Percentiles rank a stretch among this genome's conserved stretches.
Evolutionary conservation across 805 yeast genomes (phyloP).

Genomic region (Nakazawaea ernobii): DNA sequence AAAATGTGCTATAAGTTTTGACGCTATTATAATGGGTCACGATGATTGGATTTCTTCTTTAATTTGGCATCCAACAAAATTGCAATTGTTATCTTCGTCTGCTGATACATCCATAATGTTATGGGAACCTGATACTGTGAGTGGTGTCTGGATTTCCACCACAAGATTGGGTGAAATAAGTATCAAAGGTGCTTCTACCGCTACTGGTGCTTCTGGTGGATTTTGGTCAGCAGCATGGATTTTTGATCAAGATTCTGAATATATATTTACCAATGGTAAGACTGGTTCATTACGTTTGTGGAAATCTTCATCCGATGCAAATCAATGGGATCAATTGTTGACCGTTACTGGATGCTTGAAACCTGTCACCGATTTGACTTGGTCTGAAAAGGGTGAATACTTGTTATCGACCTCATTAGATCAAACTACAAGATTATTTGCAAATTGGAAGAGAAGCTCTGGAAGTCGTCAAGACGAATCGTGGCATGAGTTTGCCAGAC

Average conservation of each 20-base stretch:
- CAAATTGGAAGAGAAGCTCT: slow-evolving; percentile 46
- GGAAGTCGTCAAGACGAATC: slow-evolving; percentile 22
- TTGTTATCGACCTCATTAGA: slow-evolving; percentile 78
- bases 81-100: slow-evolving; percentile 72
- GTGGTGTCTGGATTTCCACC: slow-evolving; percentile 87
- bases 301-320: slow-evolving; percentile 30
- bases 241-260: slow-evolving; percentile 31
- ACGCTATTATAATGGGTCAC: slow-evolving; percentile 94
- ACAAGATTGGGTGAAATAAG: slow-evolving; percentile 86
- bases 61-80: slow-evolving; percentile 67
- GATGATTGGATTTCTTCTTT: slow-evolving; percentile 95
- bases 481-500: slow-evolving; percentile 94
- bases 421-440: slow-evolving; percentile 84
- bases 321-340: slow-evolving; percentile 36
- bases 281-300: slow-evolving; percentile 92
- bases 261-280: slow-evolving; percentile 76
- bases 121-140: slow-evolving; percentile 83
- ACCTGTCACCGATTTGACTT: slow-evolving; percentile 71
- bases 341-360: slow-evolving; percentile 75
- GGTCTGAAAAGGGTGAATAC: slow-evolving; percentile 66
- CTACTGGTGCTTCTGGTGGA: slow-evolving; percentile 86
- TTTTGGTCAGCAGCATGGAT: slow-evolving; percentile 71
- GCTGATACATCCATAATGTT: slow-evolving; percentile 92
- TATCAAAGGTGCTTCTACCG: slow-evolving; percentile 95
- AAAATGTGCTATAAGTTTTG: slow-evolving; percentile 64